phyloP scores from a whole-genome alignment of 140 eudicot species.

The Anethum foeniculum region DNA sequence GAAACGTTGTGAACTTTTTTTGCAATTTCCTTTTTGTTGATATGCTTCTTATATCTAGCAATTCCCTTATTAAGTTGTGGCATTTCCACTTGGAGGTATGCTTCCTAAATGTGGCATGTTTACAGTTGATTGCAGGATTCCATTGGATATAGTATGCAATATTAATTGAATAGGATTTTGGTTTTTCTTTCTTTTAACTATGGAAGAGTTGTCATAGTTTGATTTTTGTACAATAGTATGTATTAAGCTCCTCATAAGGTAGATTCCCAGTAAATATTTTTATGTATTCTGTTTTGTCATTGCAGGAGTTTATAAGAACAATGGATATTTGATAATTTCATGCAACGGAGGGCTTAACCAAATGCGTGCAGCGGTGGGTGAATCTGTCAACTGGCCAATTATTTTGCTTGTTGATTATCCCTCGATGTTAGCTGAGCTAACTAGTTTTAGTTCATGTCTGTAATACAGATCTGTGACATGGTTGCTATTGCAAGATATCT shows the following conservation, averaged over 20 bases:
- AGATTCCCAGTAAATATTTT: background rate
- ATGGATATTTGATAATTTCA: conserved; percentile 77
- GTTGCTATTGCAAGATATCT: conserved; percentile 63
- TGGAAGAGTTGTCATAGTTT: background rate
- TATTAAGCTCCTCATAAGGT: background rate
- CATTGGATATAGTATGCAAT: background rate
- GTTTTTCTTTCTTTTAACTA: background rate
- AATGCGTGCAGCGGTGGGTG: conserved; percentile 69
- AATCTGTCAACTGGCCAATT: background rate
- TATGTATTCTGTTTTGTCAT: background rate
- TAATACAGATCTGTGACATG: conserved; percentile 64
- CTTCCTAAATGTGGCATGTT: conserved; percentile 6
- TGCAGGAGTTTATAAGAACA: conserved; percentile 88
- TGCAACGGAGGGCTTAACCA: conserved; percentile 71
- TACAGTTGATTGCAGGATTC: background rate
- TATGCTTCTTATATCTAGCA: background rate
- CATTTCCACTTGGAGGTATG: background rate
- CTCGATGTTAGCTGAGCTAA: background rate
- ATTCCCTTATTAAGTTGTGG: background rate
- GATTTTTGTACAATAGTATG: background rate
- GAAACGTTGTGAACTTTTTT: background rate
- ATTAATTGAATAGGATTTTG: background rate
- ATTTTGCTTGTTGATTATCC: conserved; percentile 1
- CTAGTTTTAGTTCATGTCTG: background rate
- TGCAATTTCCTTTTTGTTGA: background rate